Percentiles rank a stretch among this genome's conserved stretches.
phyloP scores from a whole-genome alignment of 108 stramenopile species.

The Skeletonema menzelii region DNA sequence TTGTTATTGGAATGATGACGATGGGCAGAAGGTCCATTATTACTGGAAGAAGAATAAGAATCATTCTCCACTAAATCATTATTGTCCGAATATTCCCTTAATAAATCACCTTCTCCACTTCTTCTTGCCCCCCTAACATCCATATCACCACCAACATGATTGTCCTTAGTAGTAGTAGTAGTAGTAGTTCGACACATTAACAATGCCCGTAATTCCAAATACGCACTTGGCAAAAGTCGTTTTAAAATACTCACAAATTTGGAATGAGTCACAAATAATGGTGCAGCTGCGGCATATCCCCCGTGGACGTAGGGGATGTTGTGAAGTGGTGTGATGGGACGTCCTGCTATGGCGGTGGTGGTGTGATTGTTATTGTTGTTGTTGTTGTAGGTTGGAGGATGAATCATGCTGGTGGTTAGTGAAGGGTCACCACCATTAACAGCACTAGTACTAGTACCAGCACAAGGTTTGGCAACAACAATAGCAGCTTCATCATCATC shows the following conservation, averaged over 20 bases:
- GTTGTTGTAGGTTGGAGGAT: background rate
- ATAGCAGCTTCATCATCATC: background rate
- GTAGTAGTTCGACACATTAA: no score
- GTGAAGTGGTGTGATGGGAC: slow-evolving; percentile 38
- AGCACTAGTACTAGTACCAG: no score
- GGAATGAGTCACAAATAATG: slow-evolving; percentile 35
- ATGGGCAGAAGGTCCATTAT: background rate
- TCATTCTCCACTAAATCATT: background rate
- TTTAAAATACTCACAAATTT: slow-evolving; percentile 38
- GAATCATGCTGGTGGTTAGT: no score
- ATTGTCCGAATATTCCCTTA: background rate
- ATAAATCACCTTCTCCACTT: background rate
- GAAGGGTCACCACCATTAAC: no score
- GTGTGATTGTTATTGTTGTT: background rate
- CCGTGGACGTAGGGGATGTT: slow-evolving; percentile 61
- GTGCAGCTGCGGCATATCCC: slow-evolving; percentile 50
- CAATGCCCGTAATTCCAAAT: slow-evolving; percentile 26
- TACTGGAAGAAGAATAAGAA: background rate
- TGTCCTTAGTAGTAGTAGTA: no score
- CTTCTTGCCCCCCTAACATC: background rate
- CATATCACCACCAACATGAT: background rate
- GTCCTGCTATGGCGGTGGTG: no score
- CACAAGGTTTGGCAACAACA: no score
- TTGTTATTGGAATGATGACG: background rate
- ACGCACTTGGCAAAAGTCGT: slow-evolving; percentile 36